phyloP scores from a whole-genome alignment of 2,329 filamentous ascomycete species.

The Tolypocladium paradoxum region DNA sequence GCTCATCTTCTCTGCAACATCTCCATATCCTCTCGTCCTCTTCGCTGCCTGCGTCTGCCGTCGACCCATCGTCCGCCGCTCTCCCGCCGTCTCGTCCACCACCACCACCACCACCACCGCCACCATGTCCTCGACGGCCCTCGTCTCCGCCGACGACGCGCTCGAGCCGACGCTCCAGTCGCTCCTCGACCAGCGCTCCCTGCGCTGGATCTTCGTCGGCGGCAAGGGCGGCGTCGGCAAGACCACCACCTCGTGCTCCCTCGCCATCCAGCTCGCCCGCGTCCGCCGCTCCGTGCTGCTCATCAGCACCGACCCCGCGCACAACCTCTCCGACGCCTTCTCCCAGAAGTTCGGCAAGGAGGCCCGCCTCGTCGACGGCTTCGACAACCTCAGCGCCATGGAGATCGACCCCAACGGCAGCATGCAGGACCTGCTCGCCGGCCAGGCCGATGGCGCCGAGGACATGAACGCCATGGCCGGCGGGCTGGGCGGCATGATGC shows the following conservation, averaged over 20 bases:
- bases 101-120: background rate
- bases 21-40: background rate
- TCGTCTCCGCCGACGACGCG: conserved; percentile 48
- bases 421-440: conserved; percentile 86
- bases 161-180: conserved; percentile 90
- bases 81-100: background rate
- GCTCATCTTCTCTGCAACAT: background rate
- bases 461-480: conserved; percentile 56
- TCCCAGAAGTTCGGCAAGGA: conserved; percentile 99
- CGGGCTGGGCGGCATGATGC: conserved; percentile 89
- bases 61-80: background rate
- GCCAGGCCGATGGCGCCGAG: conserved; percentile 62
- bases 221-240: conserved; percentile 98
- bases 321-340: conserved; percentile 97
- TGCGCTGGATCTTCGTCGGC: conserved; percentile 98
- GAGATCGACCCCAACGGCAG: conserved; percentile 98
- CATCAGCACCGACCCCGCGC: conserved; percentile 95
- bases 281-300: conserved; percentile 91
- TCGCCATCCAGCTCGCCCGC: conserved; percentile 93
- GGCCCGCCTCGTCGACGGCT: conserved; percentile 82
- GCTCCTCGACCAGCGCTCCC: conserved; percentile 86
- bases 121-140: conserved; percentile 29
- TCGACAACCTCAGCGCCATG: conserved; percentile 92
- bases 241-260: conserved; percentile 97
- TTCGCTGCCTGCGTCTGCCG: background rate